A percentile compares a stretch with the other conserved stretches of the same genome.
Conservation (phyloP, 495 filamentous ascomycete species). For the Trichoderma gamsii region DNA sequence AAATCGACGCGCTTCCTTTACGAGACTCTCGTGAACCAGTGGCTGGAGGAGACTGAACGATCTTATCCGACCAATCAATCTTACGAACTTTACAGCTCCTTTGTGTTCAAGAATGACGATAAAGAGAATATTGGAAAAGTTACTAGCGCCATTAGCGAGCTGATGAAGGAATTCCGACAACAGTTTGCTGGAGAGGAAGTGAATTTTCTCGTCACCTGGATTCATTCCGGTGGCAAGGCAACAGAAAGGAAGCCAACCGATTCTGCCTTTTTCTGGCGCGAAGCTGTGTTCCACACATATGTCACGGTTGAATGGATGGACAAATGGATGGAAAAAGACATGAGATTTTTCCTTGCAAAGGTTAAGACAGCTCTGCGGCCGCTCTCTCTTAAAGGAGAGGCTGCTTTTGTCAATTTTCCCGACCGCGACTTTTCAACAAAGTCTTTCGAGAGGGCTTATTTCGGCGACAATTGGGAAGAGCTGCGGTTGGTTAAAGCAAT, state of each 20-base stretch:
- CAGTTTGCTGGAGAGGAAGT: conserved; percentile 18
- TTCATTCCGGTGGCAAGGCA: conserved; percentile 16
- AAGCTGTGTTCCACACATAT: conserved; percentile 23
- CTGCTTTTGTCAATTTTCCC: not conserved
- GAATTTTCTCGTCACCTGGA: conserved; percentile 21
- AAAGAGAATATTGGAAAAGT: conserved; percentile 13
- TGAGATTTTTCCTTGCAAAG: conserved; percentile 21
- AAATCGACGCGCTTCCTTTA: conserved; percentile 28
- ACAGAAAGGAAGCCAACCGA: conserved; percentile 12
- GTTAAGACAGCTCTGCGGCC: conserved; percentile 22
- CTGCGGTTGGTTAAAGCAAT: not conserved
- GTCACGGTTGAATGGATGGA: conserved; percentile 27
- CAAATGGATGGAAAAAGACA: conserved; percentile 26
- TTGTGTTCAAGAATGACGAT: conserved; percentile 17
- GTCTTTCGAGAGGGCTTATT: not conserved
- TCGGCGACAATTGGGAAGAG: not conserved
- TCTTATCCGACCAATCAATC: conserved; percentile 21
- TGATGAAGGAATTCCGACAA: conserved; percentile 13
- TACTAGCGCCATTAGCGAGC: not conserved
- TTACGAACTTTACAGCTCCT: conserved; percentile 22
- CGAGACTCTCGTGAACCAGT: conserved; percentile 29
- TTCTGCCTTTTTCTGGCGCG: conserved; percentile 26
- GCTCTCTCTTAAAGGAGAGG: not conserved
- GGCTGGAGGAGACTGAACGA: conserved; percentile 25
- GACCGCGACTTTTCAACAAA: not conserved